phyloP scores from a whole-genome alignment of 768 basidiomycete genomes.

The Serendipita sp. region DNA sequence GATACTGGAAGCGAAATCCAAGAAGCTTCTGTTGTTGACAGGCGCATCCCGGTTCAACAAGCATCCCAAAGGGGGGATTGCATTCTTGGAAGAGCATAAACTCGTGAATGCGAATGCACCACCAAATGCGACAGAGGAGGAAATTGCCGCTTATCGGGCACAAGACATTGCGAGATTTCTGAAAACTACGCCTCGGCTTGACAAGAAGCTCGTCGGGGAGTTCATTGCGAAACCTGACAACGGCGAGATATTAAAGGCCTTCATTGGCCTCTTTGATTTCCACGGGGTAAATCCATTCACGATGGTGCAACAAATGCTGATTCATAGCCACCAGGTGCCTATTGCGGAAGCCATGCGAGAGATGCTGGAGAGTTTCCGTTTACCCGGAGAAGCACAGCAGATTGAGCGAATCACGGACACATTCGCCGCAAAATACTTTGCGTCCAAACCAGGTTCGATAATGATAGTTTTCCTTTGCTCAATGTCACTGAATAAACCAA shows the following conservation, averaged over 20 bases:
- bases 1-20: conserved; percentile 55
- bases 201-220: conserved; percentile 89
- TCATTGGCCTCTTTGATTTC: conserved; percentile 82
- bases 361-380: conserved; percentile 78
- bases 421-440: conserved; percentile 84
- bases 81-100: conserved; percentile 86
- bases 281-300: conserved; percentile 43
- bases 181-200: conserved; percentile 67
- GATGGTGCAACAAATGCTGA: not conserved
- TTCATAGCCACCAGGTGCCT: conserved; percentile 47
- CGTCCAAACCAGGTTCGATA: conserved; percentile 60
- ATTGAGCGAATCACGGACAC: conserved; percentile 88
- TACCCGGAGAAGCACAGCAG: conserved; percentile 92
- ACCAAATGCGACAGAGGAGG: conserved; percentile 25
- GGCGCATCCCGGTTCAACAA: conserved; percentile 80
- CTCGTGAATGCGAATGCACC: conserved; percentile 34
- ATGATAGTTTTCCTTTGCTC: conserved; percentile 12
- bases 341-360: conserved; percentile 94
- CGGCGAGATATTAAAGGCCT: conserved; percentile 67
- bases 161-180: conserved; percentile 73
- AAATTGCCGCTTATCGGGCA: conserved; percentile 20
- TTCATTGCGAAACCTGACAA: conserved; percentile 84
- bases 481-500: not conserved
- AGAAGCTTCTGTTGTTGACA: conserved; percentile 70
- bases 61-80: conserved; percentile 81